Conservation (phyloP, 2,329 filamentous ascomycete genomes). For the Achaetomium macrosporum region DNA sequence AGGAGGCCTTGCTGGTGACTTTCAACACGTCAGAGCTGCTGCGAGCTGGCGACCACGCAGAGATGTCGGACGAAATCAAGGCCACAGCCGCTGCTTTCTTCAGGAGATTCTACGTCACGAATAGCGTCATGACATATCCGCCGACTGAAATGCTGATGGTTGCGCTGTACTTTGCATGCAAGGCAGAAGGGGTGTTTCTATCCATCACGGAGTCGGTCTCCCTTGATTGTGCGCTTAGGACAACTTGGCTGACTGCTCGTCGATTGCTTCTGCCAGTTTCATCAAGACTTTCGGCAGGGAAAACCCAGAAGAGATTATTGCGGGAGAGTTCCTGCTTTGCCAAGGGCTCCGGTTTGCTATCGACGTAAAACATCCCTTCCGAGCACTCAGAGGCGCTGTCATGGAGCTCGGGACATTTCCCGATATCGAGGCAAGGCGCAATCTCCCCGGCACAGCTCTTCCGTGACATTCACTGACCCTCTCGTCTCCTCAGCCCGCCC, state of each 20-base stretch:
- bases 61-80: constrained; percentile 46
- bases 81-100: constrained; percentile 85
- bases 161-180: constrained; percentile 86
- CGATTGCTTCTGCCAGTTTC: constrained; percentile 45
- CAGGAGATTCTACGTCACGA: constrained; percentile 90
- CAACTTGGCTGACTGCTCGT: neutral
- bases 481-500: constrained; percentile 30
- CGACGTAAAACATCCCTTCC: constrained; percentile 85
- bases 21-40: constrained; percentile 64
- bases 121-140: constrained; percentile 94
- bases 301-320: constrained; percentile 74
- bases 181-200: constrained; percentile 80
- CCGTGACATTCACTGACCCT: constrained; percentile 1
- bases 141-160: constrained; percentile 85
- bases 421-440: constrained; percentile 46
- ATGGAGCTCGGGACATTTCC: constrained; percentile 71
- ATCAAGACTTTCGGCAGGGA: constrained; percentile 63
- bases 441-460: constrained; percentile 12
- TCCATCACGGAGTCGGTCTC: constrained; percentile 41
- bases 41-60: constrained; percentile 49
- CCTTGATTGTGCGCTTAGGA: neutral
- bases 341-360: constrained; percentile 91
- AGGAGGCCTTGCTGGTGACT: constrained; percentile 75
- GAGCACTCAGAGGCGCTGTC: constrained; percentile 77
- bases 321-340: constrained; percentile 86